Evolutionary conservation across 352 stramenopile species (phyloP).

Genomic region (Phytophthora boehmeriae): DNA sequence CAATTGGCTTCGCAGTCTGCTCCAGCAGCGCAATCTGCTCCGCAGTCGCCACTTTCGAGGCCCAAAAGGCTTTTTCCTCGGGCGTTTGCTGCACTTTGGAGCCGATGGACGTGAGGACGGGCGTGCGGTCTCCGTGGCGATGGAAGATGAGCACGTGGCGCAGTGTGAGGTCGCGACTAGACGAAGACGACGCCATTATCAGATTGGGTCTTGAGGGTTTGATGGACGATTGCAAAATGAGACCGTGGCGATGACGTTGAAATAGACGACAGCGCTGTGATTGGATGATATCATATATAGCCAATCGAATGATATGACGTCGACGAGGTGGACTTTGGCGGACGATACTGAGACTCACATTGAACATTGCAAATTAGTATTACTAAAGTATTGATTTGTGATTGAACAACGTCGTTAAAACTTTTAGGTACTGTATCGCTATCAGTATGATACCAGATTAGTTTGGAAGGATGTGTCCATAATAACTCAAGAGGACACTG

Average conservation of each 20-base stretch:
- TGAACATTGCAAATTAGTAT: no score
- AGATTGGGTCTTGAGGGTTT: neutral
- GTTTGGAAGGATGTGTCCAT: conserved; percentile 14
- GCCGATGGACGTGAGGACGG: conserved; percentile 67
- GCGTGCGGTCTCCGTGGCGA: conserved; percentile 80
- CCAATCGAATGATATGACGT: no score
- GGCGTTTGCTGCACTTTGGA: conserved; percentile 54
- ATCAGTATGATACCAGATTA: conserved; percentile 10
- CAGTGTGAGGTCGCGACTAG: conserved; percentile 47
- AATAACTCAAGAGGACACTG: conserved; percentile 9
- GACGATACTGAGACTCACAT: no score
- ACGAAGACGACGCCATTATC: conserved; percentile 29
- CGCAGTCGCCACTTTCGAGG: conserved; percentile 50
- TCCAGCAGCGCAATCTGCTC: conserved; percentile 57
- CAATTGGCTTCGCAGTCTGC: conserved; percentile 54
- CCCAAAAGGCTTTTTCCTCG: conserved; percentile 71
- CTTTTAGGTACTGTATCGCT: neutral
- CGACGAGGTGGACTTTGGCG: no score
- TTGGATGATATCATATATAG: no score
- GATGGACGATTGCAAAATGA: neutral
- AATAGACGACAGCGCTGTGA: no score
- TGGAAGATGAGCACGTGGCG: conserved; percentile 83
- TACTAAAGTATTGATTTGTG: neutral
- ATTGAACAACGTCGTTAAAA: conserved; percentile 1
- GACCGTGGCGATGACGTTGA: neutral